Percentiles rank a stretch among this genome's conserved stretches.
Conservation (phyloP, 2,329 filamentous ascomycete species). For the Drechslerella coelobrocha region DNA sequence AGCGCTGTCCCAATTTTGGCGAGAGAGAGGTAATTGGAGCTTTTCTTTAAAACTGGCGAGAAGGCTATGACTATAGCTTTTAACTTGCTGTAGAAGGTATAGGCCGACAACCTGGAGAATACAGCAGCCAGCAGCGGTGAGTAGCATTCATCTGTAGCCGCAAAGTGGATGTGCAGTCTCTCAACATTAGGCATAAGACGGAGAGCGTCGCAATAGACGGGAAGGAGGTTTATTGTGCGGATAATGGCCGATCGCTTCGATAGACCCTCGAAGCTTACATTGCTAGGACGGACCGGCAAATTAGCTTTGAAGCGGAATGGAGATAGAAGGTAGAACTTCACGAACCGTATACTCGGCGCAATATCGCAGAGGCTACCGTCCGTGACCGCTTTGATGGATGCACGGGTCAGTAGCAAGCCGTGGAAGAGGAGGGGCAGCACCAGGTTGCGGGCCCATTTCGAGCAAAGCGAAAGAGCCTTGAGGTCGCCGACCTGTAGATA, state of each 20-base stretch:
- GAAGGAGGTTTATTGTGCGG: too few species aligned
- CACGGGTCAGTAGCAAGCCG: constrained; percentile 1
- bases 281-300: too few species aligned
- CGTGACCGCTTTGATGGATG: background rate
- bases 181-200: background rate
- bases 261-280: too few species aligned
- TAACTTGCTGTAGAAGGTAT: constrained; percentile 6
- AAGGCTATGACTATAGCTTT: background rate
- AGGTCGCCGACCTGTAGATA: background rate
- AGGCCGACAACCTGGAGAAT: background rate
- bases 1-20: background rate
- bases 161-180: background rate
- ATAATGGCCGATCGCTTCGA: too few species aligned
- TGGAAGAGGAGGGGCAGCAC: background rate
- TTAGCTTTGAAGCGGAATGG: too few species aligned
- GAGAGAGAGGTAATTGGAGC: background rate
- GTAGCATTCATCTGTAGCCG: background rate
- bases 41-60: background rate
- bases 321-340: background rate
- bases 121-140: constrained; percentile 1
- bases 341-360: background rate
- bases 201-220: background rate
- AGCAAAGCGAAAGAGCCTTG: constrained; percentile 21
- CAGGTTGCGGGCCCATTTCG: background rate
- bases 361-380: background rate